phyloP scores from a whole-genome alignment of 495 filamentous ascomycete genomes.

The Hypoxylon perforatum region DNA sequence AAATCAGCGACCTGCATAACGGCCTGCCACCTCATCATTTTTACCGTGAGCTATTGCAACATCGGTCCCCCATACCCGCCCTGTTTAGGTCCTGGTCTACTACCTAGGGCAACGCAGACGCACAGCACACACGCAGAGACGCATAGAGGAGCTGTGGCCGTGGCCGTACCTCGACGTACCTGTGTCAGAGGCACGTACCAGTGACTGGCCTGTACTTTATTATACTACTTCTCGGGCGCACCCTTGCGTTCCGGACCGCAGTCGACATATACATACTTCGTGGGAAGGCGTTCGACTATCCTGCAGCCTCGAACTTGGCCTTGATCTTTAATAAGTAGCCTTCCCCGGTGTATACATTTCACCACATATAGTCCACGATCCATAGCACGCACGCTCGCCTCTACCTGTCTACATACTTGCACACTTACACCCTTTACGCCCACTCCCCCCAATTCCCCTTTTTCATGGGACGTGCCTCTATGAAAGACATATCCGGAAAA shows the following conservation, averaged over 20 bases:
- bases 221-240: conserved; percentile 43
- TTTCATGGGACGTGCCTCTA: conserved; percentile 45
- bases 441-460: conserved; percentile 34
- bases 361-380: conserved; percentile 22
- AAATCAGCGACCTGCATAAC: conserved; percentile 50
- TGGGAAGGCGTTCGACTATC: conserved; percentile 44
- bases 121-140: conserved; percentile 26
- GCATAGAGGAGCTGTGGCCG: conserved; percentile 35
- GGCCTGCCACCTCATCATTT: conserved; percentile 50
- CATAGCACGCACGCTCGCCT: conserved; percentile 2
- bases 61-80: conserved; percentile 48
- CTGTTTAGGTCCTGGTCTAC: conserved; percentile 46
- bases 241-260: conserved; percentile 48
- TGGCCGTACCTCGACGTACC: conserved; percentile 49
- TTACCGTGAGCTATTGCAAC: conserved; percentile 52
- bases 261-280: conserved; percentile 46
- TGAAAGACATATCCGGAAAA: conserved; percentile 44
- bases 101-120: conserved; percentile 44
- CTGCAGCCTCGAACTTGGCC: conserved; percentile 49
- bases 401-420: conserved; percentile 24
- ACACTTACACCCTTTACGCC: conserved; percentile 27
- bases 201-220: conserved; percentile 47
- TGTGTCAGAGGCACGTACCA: conserved; percentile 45
- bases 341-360: conserved; percentile 44
- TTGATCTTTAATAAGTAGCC: conserved; percentile 44